Base-by-base conservation (phyloP, 2,329 filamentous ascomycete species). In the Geosmithia putterillii region DNA sequence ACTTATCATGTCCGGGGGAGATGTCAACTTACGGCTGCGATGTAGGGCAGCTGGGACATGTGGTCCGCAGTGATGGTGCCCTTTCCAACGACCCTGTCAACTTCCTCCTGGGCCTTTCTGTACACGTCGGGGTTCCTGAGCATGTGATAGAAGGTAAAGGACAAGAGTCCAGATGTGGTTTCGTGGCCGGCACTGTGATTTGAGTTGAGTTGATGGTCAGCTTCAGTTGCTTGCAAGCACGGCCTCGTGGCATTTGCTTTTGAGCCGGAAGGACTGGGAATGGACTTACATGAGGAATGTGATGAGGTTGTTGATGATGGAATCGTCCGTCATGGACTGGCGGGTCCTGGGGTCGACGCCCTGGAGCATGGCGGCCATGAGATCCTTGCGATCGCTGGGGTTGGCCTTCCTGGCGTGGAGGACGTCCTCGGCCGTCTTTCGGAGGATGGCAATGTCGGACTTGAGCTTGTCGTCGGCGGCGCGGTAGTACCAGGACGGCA, bases 281-380 rank as follows among this genome's bases (percentile, higher is more conserved):
- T n/a, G 10, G 3, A 32, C 28, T 32, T 14, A 32, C 28, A 79
- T 75, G n/a, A 84, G 59, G 51, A 84, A 84, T 0, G 79, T 83
- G 44, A 81, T 75, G 63, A 85, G 73, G 49, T 86, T 83, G 54
- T 81, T 69, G 23, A 74, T 67, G 49, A 84, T 81, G 28, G 66
- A 71, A 4, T 69, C 61, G 48, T 82, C 74, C 0, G 64, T 69
- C 56, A 86, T 65, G 7, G 67, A 67, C 50, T 76, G 63, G 12
- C 80, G 79, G 3, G 80, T 83, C 60, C 76, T 73, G 3, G 74
- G 67, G 53, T 86, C 81, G 9, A 66, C 68, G 1, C 76, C 77
- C 9, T 74, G 64, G 28, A 86, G 59, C 75, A 86, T 80, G 10
- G 78, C 74, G 48, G 73, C 74, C n/a, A 86, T 57, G 14, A 86